A percentile compares a stretch with the other conserved stretches of the same genome.
phyloP scores from a whole-genome alignment of 1,284 basidiomycete genomes.

The Xerocomus nothofagi region DNA sequence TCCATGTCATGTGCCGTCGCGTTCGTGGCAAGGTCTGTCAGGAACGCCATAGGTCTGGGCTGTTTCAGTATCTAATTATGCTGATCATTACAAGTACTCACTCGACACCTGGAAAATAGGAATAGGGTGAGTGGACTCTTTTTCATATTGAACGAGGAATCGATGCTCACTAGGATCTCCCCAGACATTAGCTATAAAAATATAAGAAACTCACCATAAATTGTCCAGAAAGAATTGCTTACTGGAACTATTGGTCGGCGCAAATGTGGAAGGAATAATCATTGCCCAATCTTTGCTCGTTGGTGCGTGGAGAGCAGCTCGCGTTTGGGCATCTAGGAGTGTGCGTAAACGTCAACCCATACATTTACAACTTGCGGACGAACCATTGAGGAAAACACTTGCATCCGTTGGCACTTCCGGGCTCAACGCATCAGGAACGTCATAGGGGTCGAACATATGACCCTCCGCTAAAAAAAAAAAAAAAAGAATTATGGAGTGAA shows the following conservation, averaged over 20 bases:
- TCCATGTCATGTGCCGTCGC: conserved; percentile 47
- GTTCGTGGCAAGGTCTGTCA: conserved; percentile 62
- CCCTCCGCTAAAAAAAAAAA: conserved; percentile 34
- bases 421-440: conserved; percentile 53
- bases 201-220: conserved; percentile 12
- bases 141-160: neutral
- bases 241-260: conserved; percentile 24
- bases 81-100: conserved; percentile 32
- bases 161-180: conserved; percentile 45
- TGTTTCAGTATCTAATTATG: conserved; percentile 5
- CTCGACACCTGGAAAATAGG: conserved; percentile 44
- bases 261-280: conserved; percentile 48
- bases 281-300: conserved; percentile 59
- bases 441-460: conserved; percentile 45
- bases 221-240: conserved; percentile 10
- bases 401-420: conserved; percentile 47
- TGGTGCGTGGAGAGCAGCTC: conserved; percentile 66
- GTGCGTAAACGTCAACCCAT: neutral
- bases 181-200: conserved; percentile 12
- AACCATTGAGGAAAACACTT: conserved; percentile 60
- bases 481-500: neutral
- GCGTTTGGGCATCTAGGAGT: conserved; percentile 47
- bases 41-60: conserved; percentile 59
- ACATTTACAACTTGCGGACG: conserved; percentile 5
- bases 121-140: neutral